Evolutionary conservation across 177 flowering plant genomes (phyloP), one percentile per base, ranked within the genome.

Genomic region (Tripterygium wilfordii): DNA sequence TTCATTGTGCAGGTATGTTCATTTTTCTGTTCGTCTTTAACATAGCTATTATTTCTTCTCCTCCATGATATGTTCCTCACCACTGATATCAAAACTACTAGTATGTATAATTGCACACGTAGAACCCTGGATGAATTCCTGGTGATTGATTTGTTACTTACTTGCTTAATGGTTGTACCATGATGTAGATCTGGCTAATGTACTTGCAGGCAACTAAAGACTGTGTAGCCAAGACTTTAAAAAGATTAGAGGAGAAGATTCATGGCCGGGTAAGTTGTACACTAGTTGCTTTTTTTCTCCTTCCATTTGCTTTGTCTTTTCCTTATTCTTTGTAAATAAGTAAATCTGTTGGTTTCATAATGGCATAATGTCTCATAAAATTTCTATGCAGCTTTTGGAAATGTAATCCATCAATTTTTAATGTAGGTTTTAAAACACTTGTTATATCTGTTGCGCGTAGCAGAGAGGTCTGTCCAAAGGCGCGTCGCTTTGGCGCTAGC

Each of bases 401-500:
- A 20, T 45, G 13, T 40, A 26, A 37, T 42, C 13, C 8, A 1
- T 13, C 36, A 22, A 47, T 41, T 47, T 50, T 55, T 54, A 8
- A 4, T 43, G 48, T 54, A 85, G 94, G 88, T 82, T 42, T 65
- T 85, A 70, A 74, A 57, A 53, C 88, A 85, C 61, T 63, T 85
- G 58, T 52, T 92, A 43, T 82, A 87, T 46, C 45, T 94, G 65
- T 79, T 94, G 88, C 88, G 92, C 18, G 58, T 79, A 24, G 68
- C 78, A 2, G 95, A 94, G 31, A 85, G 75, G 69, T 45, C 44
- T 60, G 64, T 78, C 42, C 96, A 89, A 64, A 74, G 79, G 63
- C 81, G 90, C 51, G 91, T 89, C 61, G 87, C 99, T 49, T 66
- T 94, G 66, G 88, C 99, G 56, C 95, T 94, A 67, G 95, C 99